Base-by-base conservation (phyloP, 768 basidiomycete species). In the Phylloporus sp. region DNA sequence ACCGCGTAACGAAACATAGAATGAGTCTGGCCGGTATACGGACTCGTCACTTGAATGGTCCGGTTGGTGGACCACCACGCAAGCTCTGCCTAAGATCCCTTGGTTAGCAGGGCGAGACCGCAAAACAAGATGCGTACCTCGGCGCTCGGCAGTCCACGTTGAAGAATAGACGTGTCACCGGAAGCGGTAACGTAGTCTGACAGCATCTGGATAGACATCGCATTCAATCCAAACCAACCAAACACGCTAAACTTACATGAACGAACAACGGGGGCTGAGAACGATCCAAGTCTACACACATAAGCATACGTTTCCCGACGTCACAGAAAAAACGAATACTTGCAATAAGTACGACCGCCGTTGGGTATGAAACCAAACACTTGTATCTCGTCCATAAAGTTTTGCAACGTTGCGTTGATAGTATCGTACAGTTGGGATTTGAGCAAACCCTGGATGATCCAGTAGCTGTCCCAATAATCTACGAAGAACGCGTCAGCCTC, bases 341-440 rank as follows among this genome's bases (percentile, higher is more conserved):
- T 57, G 84, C 85, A 96, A 59, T 96, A 96, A 41, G 88, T 90
- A 10, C 92, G 77, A 4, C 91, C 93, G 7, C 94, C 94, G 57
- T 96, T 97, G 2, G 94, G 94, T 52, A 97, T 84, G 70, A 96
- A 97, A 0, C 93, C 94, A 57, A 88, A 80, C 20, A 63, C 61
- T 32, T 86, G 80, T 37, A 97, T 71, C 61, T 95, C 84, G 58
- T 97, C 93, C 91, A 96, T 93, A 60, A 97, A 96, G 69, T 96
- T 95, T 53, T 89, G 81, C 27, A 96, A 70, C 0, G 91, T 88
- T 10, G 73, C 80, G 52, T 88, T 87, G 47, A 78, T 86, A 43
- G 88, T 74, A 44, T 72, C 72, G 55, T 79, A 84, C 11, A 96
- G 74, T 53, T 86, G 78, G 2, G 88, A 90, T 60, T 85, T 71